Conservation (phyloP, 306 rosid genomes). For the Ammopiptanthus mongolicus region DNA sequence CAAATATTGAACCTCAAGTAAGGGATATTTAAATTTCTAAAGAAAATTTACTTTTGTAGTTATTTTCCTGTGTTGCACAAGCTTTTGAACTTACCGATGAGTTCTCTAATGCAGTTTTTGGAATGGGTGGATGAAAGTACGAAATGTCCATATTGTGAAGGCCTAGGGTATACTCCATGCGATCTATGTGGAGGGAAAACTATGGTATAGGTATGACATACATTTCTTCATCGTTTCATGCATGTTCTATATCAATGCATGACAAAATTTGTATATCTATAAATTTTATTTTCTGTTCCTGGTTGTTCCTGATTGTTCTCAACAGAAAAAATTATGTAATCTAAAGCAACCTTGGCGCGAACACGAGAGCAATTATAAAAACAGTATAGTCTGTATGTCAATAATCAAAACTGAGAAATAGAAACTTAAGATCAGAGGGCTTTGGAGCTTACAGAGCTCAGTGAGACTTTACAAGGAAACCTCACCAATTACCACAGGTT, state of each 20-base stretch:
- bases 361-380: neutral
- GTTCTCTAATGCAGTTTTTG: constrained; percentile 63
- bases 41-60: neutral
- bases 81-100: constrained; percentile 11
- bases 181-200: constrained; percentile 68
- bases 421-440: neutral
- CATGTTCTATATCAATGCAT: constrained; percentile 7
- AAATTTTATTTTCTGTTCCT: neutral
- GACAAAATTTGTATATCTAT: neutral
- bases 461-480: neutral
- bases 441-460: constrained; percentile 4
- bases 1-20: constrained; percentile 88
- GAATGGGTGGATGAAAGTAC: constrained; percentile 80
- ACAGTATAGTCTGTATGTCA: neutral
- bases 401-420: neutral
- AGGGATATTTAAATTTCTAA: constrained; percentile 16
- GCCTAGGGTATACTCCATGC: constrained; percentile 58
- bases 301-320: neutral
- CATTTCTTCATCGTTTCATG: constrained; percentile 14
- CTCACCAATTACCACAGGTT: neutral
- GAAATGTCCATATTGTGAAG: constrained; percentile 86
- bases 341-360: neutral
- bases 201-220: constrained; percentile 22
- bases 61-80: neutral
- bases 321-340: neutral